These are phyloP conservation scores for Dispira parvispora DNA, from an alignment of 192 early-diverging fungal genomes.

Conservation along the genomic window DNA sequence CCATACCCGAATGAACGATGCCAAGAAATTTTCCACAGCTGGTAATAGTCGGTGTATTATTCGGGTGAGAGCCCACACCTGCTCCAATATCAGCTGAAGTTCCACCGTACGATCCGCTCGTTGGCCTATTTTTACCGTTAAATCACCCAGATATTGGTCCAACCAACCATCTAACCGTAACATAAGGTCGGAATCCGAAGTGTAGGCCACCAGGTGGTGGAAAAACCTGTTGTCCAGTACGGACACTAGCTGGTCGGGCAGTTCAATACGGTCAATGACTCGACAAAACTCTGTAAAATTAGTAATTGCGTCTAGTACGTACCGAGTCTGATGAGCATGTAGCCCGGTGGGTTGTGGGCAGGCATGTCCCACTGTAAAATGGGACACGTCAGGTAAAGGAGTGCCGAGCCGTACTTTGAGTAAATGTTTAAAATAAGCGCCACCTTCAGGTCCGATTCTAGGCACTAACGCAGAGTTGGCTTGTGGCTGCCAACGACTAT, in stretches of 20 bases:
- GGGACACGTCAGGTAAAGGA: background rate
- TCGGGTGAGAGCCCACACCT: background rate
- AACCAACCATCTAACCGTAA: background rate
- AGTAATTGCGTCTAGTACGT: conserved; percentile 19
- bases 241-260: conserved; percentile 28
- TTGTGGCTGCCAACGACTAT: background rate
- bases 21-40: background rate
- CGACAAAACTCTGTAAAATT: conserved; percentile 23
- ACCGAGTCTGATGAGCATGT: background rate
- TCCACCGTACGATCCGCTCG: background rate
- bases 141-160: background rate
- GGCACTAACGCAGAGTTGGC: background rate
- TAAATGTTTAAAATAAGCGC: background rate
- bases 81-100: background rate
- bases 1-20: background rate
- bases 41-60: background rate
- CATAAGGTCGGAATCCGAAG: conserved; percentile 16
- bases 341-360: background rate
- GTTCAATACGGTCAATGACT: conserved; percentile 26
- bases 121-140: background rate
- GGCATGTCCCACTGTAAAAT: background rate
- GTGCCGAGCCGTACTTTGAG: background rate
- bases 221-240: conserved; percentile 26
- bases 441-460: background rate
- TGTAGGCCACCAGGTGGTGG: conserved; percentile 30